phyloP scores from a whole-genome alignment of 2,329 filamentous ascomycete species.

The Diaporthe caulivora region DNA sequence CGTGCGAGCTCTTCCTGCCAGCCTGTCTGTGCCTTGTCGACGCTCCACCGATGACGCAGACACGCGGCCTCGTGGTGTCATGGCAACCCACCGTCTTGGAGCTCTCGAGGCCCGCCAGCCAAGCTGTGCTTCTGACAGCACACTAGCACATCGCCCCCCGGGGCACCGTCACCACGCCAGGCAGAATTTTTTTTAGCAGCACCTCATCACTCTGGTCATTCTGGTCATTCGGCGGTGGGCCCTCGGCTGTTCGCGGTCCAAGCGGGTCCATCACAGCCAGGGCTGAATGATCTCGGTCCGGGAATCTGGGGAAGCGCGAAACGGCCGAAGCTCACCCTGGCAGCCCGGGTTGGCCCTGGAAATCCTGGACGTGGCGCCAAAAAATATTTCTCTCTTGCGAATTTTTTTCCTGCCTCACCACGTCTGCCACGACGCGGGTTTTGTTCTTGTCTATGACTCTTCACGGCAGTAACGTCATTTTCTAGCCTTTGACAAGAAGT shows the following conservation, averaged over 20 bases:
- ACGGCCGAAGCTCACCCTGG: constrained; percentile 10
- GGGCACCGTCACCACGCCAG: constrained; percentile 12
- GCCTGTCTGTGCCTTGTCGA: constrained; percentile 5
- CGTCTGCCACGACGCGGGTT: background rate
- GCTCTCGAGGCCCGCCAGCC: background rate
- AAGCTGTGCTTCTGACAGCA: constrained; percentile 12
- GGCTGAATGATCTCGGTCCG: constrained; percentile 33
- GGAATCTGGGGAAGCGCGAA: constrained; percentile 37
- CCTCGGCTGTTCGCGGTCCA: constrained; percentile 30
- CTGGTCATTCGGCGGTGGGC: background rate
- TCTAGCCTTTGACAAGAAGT: background rate
- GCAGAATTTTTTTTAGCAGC: constrained; percentile 16
- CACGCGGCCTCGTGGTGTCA: constrained; percentile 16
- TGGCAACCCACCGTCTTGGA: constrained; percentile 6
- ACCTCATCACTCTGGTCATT: constrained; percentile 5
- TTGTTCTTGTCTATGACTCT: background rate
- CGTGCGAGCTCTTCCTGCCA: constrained; percentile 1
- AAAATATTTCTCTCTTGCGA: background rate
- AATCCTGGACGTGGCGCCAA: constrained; percentile 2
- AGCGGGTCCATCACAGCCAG: constrained; percentile 34
- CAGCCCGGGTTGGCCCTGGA: constrained; percentile 22
- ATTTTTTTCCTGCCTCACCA: background rate
- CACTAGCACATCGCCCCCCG: constrained; percentile 12
- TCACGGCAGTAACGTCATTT: background rate
- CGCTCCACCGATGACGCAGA: constrained; percentile 24